phyloP scores from a whole-genome alignment of 768 basidiomycete genomes.

The Boletus sp. region DNA sequence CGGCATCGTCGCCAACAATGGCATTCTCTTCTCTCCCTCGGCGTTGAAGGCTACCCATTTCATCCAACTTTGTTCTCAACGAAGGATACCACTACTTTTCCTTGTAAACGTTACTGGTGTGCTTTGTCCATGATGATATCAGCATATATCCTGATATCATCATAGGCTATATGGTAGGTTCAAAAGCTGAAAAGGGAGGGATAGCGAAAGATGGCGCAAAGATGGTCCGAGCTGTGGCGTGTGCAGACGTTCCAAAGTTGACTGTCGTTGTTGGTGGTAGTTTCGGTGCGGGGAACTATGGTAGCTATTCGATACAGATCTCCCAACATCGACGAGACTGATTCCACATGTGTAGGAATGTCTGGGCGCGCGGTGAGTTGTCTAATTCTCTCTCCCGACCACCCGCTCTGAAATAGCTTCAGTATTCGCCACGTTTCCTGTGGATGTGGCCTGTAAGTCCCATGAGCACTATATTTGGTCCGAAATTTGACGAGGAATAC shows the following conservation, averaged over 20 bases:
- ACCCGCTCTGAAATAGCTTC: slow-evolving; percentile 3
- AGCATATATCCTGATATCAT: slow-evolving; percentile 2
- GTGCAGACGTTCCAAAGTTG: slow-evolving; percentile 91
- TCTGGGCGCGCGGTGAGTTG: slow-evolving; percentile 82
- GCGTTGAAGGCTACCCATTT: slow-evolving; percentile 95
- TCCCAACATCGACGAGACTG: slow-evolving; percentile 7
- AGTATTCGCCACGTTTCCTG: slow-evolving; percentile 93
- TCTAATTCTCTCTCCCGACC: neutral
- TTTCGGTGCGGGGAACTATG: slow-evolving; percentile 95
- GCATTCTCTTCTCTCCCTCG: slow-evolving; percentile 91
- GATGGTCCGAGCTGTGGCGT: slow-evolving; percentile 95
- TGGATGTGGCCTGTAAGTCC: slow-evolving; percentile 95
- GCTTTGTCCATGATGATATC: slow-evolving; percentile 1
- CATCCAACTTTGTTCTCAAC: slow-evolving; percentile 90
- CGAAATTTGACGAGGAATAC: slow-evolving; percentile 4
- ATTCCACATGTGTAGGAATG: slow-evolving; percentile 60
- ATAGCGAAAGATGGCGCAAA: slow-evolving; percentile 95
- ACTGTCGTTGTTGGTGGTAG: slow-evolving; percentile 92
- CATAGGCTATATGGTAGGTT: slow-evolving; percentile 92
- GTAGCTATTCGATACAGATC: slow-evolving; percentile 36
- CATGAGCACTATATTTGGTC: slow-evolving; percentile 1
- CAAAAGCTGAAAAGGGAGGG: slow-evolving; percentile 90
- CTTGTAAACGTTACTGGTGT: slow-evolving; percentile 91
- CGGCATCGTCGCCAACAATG: slow-evolving; percentile 92
- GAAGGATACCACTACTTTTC: slow-evolving; percentile 86